Base-by-base conservation (phyloP, 108 stramenopile species). In the Cylindrotheca fusiformis region DNA sequence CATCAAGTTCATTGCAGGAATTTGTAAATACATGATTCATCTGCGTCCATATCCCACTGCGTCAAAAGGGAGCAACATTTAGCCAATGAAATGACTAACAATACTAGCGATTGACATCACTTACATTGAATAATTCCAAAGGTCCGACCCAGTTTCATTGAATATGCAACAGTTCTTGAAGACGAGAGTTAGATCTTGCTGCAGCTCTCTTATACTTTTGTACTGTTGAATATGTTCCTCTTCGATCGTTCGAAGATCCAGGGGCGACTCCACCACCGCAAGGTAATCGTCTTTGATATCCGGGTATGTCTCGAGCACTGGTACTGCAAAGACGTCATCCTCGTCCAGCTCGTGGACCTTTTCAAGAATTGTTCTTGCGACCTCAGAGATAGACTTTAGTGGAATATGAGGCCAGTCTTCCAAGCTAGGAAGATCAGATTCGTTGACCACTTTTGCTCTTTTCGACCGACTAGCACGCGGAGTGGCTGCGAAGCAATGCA, bases 171-270 rank as follows among this genome's bases (percentile, higher is more conserved):
- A 93, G 57, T 87, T 85, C 22, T 67, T 44, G 58, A 88, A 85
- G 17, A 80, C 75, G 21, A 84, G 68, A 18, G 85, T 78, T 0
- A 93, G 65, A 60, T 93, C 88, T 0, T 85, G 52, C 58, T 88
- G 86, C 22, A 93, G 60, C 53, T 90, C 83, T 8, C 58, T 26
- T 17, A 90, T 90, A 53, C 58, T 31, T 31, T 63, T 20, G 53
- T 90, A 93, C 5, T 20, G 17, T 46, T 69, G 71, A 22, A 93
- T 33, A 3, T 73, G 74, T 19, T 88, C 85, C 60, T 86, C 81
- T 51, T 71, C 75, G 18, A 93, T 93, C 8, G 92, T 90, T 52
- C 83, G 73, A 48, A 93, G 84, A 55, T 88, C 88, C 88, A 93
- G 88, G 2, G 92, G 92, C 0, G 59, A 27, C 24, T 70, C 32